Conservation (phyloP, 179 eudicot genomes). For the Silene coronaria region DNA sequence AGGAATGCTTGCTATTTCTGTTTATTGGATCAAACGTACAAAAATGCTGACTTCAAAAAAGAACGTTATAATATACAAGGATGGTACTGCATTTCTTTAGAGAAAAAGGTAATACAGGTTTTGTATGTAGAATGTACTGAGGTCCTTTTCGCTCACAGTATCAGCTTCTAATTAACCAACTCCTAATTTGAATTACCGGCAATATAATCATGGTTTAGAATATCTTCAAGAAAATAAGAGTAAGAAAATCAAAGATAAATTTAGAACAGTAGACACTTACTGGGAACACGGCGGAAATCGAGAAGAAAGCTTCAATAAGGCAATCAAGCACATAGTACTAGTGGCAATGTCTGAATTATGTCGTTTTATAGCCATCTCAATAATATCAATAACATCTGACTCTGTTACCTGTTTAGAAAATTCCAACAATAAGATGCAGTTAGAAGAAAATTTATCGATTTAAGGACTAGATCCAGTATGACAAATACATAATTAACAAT, state of each 20-base stretch:
- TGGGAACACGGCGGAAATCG: slow-evolving; percentile 81
- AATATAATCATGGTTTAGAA: background rate
- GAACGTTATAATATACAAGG: background rate
- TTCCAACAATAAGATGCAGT: background rate
- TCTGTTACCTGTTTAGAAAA: slow-evolving; percentile 71
- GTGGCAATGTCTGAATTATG: slow-evolving; percentile 73
- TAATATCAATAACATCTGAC: slow-evolving; percentile 77
- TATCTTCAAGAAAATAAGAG: background rate
- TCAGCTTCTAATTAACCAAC: background rate
- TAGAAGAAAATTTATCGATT: background rate
- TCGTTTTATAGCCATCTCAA: slow-evolving; percentile 63
- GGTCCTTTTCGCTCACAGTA: background rate
- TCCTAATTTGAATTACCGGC: background rate
- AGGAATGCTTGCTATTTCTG: background rate
- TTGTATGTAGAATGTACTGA: background rate
- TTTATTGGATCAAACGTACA: background rate
- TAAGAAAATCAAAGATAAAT: slow-evolving; percentile 1
- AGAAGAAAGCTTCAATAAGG: slow-evolving; percentile 82
- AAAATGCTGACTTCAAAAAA: background rate
- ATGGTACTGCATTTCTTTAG: background rate
- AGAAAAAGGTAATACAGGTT: background rate
- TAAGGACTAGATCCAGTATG: background rate
- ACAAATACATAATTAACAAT: background rate
- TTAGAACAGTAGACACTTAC: slow-evolving; percentile 37
- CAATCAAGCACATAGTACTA: slow-evolving; percentile 75